Evolutionary conservation across 495 filamentous ascomycete genomes (phyloP).

Genomic region (Jackrogersella minutella): DNA sequence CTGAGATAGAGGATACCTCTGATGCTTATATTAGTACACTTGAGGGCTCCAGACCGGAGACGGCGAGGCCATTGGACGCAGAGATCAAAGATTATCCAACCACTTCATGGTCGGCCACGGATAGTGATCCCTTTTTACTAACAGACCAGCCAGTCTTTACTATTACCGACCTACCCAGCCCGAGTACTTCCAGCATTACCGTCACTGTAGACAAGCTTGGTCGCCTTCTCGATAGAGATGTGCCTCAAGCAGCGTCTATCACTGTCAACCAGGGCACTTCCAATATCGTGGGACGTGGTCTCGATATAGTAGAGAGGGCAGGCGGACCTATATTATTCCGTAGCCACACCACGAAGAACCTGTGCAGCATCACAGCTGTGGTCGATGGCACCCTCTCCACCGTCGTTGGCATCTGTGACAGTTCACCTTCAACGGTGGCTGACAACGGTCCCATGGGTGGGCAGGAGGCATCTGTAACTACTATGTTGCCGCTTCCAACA

Average conservation of each 20-base stretch:
- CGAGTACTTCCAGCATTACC: constrained; percentile 13
- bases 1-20: constrained; percentile 13
- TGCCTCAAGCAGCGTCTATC: constrained; percentile 9
- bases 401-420: constrained; percentile 26
- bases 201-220: constrained; percentile 12
- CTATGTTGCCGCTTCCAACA: neutral
- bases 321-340: constrained; percentile 23
- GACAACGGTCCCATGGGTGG: constrained; percentile 19
- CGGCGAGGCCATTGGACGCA: constrained; percentile 10
- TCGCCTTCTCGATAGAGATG: constrained; percentile 9
- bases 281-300: constrained; percentile 21
- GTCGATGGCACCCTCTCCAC: constrained; percentile 30
- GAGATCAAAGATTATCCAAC: constrained; percentile 19
- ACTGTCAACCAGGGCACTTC: constrained; percentile 25
- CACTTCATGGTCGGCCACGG: neutral
- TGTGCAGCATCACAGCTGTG: constrained; percentile 24
- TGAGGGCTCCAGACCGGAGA: constrained; percentile 6
- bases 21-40: constrained; percentile 8
- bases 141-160: constrained; percentile 9
- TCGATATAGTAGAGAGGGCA: constrained; percentile 16
- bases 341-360: constrained; percentile 22
- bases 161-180: constrained; percentile 12
- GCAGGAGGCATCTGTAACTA: constrained; percentile 1
- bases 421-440: constrained; percentile 14
- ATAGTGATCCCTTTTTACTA: constrained; percentile 20